Percentiles rank a stretch among this genome's conserved stretches.
Conservation (phyloP, 768 basidiomycete species). For the Mycena sanguinolenta region DNA sequence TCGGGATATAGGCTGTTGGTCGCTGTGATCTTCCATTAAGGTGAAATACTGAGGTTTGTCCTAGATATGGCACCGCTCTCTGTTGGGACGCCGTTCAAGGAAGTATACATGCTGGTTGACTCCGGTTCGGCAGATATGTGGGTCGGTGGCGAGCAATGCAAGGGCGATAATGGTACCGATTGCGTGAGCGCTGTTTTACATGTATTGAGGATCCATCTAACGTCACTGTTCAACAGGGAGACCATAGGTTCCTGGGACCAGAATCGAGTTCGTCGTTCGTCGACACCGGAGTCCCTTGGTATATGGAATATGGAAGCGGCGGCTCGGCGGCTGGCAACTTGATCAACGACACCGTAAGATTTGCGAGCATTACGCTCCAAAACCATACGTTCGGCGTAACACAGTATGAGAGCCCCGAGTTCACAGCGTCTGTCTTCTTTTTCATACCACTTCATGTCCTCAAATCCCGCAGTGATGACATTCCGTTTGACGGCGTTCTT, state of each 20-base stretch:
- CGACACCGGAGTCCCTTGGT: constrained; percentile 60
- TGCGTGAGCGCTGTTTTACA: constrained; percentile 37
- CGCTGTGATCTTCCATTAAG: not conserved
- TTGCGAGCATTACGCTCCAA: constrained; percentile 67
- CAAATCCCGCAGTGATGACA: constrained; percentile 40
- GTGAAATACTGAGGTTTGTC: constrained; percentile 5
- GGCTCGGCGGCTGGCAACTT: constrained; percentile 72
- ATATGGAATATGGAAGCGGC: constrained; percentile 72
- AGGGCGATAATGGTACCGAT: constrained; percentile 44
- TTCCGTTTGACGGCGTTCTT: constrained; percentile 71
- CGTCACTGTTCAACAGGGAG: constrained; percentile 52
- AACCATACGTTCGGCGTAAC: constrained; percentile 76
- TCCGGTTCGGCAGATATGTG: constrained; percentile 75
- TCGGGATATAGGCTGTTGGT: constrained; percentile 64
- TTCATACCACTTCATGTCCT: not conserved
- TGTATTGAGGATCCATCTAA: constrained; percentile 3
- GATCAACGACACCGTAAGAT: constrained; percentile 66
- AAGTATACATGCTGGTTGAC: constrained; percentile 69
- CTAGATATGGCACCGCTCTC: constrained; percentile 48
- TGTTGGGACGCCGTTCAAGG: constrained; percentile 62
- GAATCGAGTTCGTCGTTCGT: constrained; percentile 70
- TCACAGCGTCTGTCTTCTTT: constrained; percentile 53
- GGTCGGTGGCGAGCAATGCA: constrained; percentile 64
- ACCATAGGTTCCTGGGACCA: constrained; percentile 70
- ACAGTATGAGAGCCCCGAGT: constrained; percentile 64